Base-by-base conservation (phyloP, 306 rosid species). In the Acmispon strigosus region DNA sequence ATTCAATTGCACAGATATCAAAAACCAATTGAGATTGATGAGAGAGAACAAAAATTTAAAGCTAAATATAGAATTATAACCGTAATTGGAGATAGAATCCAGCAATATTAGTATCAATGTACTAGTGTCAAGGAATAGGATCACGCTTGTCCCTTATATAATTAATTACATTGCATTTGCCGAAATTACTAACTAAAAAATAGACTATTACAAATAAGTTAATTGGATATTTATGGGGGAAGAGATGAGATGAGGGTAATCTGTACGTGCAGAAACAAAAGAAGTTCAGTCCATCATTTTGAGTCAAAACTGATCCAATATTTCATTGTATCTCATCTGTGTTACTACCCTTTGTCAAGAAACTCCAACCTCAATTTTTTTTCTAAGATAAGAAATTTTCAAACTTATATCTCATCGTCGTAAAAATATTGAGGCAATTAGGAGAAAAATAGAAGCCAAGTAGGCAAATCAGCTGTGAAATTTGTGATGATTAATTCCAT, bases 281-380 rank as follows among this genome's bases (percentile, higher is more conserved):
- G 68, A 51, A 65, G 24, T 65, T 49, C 7, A 39, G 65, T 41
- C 58, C 64, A 49, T 24, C 32, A 12, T 55, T 69, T 72, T 5
- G 15, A 72, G 43, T 74, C 20, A 78, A 56, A 64, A 63, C 48
- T 55, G 22, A 64, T 37, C 27, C 29, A 48, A 12, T n/a, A 51
- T 47, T 59, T 27, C 5, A 13, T 41, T 41, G 52, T 15, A 43
- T 45, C 50, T 7, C 74, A 39, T 56, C 12, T 58, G 10, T 13
- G 48, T 52, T 24, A 52, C 59, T 66, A 43, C 60, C 39, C 52
- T 37, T 27, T 27, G 44, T 17, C 68, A 79, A 6, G 12, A 3
- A 36, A 73, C 34, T 54, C 42, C 41, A 62, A 62, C 15, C 6
- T 39, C 57, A 52, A 59, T 58, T 61, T 45, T 16, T 16, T 45